A percentile compares a stretch with the other conserved stretches of the same genome.
phyloP scores from a whole-genome alignment of 2,329 filamentous ascomycete genomes.

The Curvularia lunata region DNA sequence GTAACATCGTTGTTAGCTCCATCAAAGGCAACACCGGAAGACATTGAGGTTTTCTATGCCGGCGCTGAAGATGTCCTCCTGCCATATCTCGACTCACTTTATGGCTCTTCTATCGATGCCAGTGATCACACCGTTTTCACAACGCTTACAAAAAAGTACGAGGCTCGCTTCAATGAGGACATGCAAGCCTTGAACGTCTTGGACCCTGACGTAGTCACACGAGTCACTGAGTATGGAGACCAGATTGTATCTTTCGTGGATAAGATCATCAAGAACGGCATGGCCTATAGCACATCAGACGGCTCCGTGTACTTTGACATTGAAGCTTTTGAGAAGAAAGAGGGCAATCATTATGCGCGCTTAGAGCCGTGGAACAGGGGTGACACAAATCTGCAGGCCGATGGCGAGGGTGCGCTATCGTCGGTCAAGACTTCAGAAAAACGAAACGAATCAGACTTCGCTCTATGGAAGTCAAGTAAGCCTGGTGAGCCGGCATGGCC shows the following conservation, averaged over 20 bases:
- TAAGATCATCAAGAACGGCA: slow-evolving; percentile 81
- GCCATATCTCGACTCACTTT: slow-evolving; percentile 76
- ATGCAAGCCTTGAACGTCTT: slow-evolving; percentile 87
- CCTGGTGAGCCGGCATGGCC: slow-evolving; percentile 90
- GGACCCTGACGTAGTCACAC: slow-evolving; percentile 78
- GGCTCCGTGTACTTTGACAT: slow-evolving; percentile 97
- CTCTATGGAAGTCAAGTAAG: slow-evolving; percentile 91
- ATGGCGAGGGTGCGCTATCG: slow-evolving; percentile 83
- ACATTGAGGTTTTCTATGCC: slow-evolving; percentile 59
- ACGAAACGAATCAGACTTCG: slow-evolving; percentile 81
- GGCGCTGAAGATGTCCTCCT: slow-evolving; percentile 72
- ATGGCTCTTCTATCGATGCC: slow-evolving; percentile 63
- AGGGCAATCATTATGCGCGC: slow-evolving; percentile 82
- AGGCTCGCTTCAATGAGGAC: slow-evolving; percentile 85
- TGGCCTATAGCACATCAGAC: slow-evolving; percentile 75
- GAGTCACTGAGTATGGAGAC: slow-evolving; percentile 90
- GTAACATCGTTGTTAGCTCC: slow-evolving; percentile 56
- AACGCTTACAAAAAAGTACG: slow-evolving; percentile 82
- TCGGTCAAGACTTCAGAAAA: slow-evolving; percentile 67
- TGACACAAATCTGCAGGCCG: slow-evolving; percentile 81
- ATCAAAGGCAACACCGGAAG: slow-evolving; percentile 38
- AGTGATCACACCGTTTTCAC: slow-evolving; percentile 80
- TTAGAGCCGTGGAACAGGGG: slow-evolving; percentile 85
- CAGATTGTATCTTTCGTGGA: slow-evolving; percentile 88
- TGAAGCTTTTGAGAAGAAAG: slow-evolving; percentile 75